These are phyloP conservation scores for Passalora sequoiae DNA, from an alignment of 2,329 filamentous ascomycete species.

Conservation along the genomic window DNA sequence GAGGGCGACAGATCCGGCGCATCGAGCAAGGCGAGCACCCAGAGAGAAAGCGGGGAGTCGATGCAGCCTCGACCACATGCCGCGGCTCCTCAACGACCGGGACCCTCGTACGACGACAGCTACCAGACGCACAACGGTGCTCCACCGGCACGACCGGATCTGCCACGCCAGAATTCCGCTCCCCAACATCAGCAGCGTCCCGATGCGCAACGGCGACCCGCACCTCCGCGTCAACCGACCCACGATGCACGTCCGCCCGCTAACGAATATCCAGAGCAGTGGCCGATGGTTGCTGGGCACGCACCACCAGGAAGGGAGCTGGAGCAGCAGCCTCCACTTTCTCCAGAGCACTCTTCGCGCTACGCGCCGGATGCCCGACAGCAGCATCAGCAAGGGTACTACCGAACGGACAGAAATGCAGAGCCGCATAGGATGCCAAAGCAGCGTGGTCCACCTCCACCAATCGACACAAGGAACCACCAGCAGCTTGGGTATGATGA, in stretches of 20 bases:
- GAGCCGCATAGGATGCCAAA: conserved; percentile 5
- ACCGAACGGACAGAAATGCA: conserved; percentile 4
- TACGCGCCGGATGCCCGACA: conserved; percentile 4
- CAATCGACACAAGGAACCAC: conserved; percentile 16
- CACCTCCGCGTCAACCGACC: neutral
- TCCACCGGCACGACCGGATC: conserved; percentile 10
- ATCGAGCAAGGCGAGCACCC: conserved; percentile 11
- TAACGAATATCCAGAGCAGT: conserved; percentile 24
- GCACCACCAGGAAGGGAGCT: conserved; percentile 10
- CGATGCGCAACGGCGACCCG: neutral
- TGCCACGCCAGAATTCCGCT: conserved; percentile 9
- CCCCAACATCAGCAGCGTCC: conserved; percentile 7
- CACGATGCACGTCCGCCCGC: conserved; percentile 1
- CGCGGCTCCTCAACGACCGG: conserved; percentile 7
- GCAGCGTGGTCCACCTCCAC: conserved; percentile 9
- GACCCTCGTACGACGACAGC: conserved; percentile 14
- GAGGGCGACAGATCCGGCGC: conserved; percentile 12
- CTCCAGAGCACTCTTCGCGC: conserved; percentile 9
- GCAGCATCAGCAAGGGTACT: conserved; percentile 14
- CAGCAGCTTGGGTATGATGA: conserved; percentile 18
- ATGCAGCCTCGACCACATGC: conserved; percentile 9
- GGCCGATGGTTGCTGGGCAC: conserved; percentile 19
- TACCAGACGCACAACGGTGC: conserved; percentile 5
- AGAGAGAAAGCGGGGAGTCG: conserved; percentile 25
- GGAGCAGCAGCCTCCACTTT: conserved; percentile 9